Base-by-base conservation (phyloP, 495 filamentous ascomycete species). In the Annulohypoxylon moriforme region DNA sequence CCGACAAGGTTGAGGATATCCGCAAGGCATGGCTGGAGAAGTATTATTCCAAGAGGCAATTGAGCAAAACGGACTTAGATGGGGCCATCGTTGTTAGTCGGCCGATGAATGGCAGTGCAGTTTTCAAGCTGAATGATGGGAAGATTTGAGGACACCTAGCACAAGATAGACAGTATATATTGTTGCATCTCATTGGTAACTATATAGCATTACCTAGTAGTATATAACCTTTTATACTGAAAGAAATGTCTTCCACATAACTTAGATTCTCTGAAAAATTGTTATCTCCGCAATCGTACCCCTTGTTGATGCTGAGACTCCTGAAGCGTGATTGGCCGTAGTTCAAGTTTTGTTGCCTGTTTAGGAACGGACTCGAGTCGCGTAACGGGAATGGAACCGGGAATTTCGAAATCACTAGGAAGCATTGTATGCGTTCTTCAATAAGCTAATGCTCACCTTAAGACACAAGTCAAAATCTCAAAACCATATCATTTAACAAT, bases 51-150 rank as follows among this genome's bases (percentile, higher is more conserved):
- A 89, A 90, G 78, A 89, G 92, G 77, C 86, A 89, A 3, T 86
- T 98, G 60, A 89, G 78, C 1, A 86, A 87, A 52, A 92, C 93
- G 82, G 91, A 92, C 81, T 83, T 92, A 72, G 83, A 88, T 25
- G 87, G 89, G 57, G 94, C 94, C 1, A 91, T 99, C 68, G 93
- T 98, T 50, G 94, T 96, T 20, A 96, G 91, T 78, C 91, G 92
- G 82, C 96, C 96, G 7, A 91, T 91, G 38, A 87, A 88, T 73
- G 92, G 92, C 10, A 91, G 89, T 72, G 85, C 79, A 18, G 77
- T 91, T 14, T 87, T 77, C 66, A 53, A 73, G 56, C 69, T 81
- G 8, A 61, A 73, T 44, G 78, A 36, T 8, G 79, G 75, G 0
- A 71, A 72, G 71, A 61, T 73, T 47, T 69, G n/a, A 72, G 44